phyloP scores from a whole-genome alignment of 1,284 basidiomycete species.

The Austropuccinia psidii region DNA sequence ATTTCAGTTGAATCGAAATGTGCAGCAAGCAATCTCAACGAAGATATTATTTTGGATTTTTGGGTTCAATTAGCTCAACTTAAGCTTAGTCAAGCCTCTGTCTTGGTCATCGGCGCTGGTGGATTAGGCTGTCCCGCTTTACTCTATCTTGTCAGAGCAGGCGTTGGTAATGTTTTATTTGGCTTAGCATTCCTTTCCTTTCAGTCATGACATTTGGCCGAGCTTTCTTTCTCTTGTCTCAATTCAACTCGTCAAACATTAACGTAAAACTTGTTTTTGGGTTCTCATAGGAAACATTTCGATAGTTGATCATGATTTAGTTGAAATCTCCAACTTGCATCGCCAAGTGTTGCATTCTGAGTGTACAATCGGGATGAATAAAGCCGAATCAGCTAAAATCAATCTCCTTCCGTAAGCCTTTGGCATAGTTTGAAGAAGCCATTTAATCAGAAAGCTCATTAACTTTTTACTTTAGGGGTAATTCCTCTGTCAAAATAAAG shows the following conservation, averaged over 20 bases:
- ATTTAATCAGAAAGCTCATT: background rate
- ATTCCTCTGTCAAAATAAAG: constrained; percentile 58
- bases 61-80: constrained; percentile 62
- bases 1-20: constrained; percentile 17
- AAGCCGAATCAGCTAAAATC: constrained; percentile 70
- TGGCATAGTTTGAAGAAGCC: background rate
- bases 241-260: background rate
- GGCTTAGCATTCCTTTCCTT: too few relatives aligned
- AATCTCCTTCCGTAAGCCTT: constrained; percentile 57
- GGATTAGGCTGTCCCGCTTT: constrained; percentile 92
- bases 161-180: constrained; percentile 60
- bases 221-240: background rate
- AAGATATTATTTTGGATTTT: background rate
- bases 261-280: background rate
- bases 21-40: constrained; percentile 23
- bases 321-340: constrained; percentile 87
- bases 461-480: constrained; percentile 54
- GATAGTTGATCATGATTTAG: constrained; percentile 82
- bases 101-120: constrained; percentile 87
- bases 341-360: constrained; percentile 85
- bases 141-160: constrained; percentile 84
- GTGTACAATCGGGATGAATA: constrained; percentile 66
- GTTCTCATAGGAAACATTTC: constrained; percentile 61
- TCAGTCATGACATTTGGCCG: background rate
- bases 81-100: constrained; percentile 64